phyloP scores from a whole-genome alignment of 257 asterid species.

The Nicotiana tomentosiformis region DNA sequence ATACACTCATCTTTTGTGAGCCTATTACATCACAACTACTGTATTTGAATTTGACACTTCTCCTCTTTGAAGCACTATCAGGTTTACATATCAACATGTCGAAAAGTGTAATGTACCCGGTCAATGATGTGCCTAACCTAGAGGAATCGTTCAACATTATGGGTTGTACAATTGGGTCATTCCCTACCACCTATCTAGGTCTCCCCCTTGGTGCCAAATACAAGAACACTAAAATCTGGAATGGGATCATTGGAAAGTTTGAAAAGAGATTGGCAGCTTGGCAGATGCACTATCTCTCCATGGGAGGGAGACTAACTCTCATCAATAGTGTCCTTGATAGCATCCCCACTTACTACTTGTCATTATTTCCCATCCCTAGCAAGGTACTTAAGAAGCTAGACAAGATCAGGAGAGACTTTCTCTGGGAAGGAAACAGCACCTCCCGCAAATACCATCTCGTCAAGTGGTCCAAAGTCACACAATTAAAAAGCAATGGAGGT shows the following conservation, averaged over 20 bases:
- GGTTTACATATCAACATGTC: background rate
- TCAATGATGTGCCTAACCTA: background rate
- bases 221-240: background rate
- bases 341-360: no score
- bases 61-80: background rate
- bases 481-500: background rate
- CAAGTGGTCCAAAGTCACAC: no score
- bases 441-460: no score
- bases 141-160: background rate
- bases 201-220: background rate
- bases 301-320: no score
- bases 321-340: no score
- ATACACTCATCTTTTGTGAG: background rate
- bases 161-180: background rate
- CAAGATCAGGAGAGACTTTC: no score
- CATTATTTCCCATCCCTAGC: no score
- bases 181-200: background rate
- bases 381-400: no score
- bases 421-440: no score
- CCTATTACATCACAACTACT: fast-evolving
- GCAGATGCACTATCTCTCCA: no score
- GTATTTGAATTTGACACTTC: no score
- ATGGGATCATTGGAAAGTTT: background rate
- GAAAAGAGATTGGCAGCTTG: no score
- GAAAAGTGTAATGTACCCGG: background rate